Percentiles rank a stretch among this genome's conserved stretches.
These are phyloP conservation scores for Lenzites betulinus DNA, from an alignment of 768 basidiomycete species.

Conservation along the genomic window DNA sequence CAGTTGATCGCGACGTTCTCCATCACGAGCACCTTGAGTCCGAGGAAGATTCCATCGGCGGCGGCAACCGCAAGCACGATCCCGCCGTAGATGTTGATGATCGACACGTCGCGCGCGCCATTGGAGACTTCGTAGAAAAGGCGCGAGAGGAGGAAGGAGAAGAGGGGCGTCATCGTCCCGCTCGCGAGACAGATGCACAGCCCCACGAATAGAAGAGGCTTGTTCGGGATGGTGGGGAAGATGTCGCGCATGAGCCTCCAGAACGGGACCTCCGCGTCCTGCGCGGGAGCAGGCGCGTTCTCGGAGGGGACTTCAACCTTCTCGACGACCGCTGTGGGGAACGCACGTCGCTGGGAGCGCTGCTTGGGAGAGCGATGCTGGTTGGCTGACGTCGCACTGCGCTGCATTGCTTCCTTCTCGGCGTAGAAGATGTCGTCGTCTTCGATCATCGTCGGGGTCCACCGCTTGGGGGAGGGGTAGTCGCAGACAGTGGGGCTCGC, in stretches of 20 bases:
- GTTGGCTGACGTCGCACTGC: constrained; percentile 35
- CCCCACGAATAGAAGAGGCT: constrained; percentile 69
- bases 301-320: constrained; percentile 24
- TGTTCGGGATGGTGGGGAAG: constrained; percentile 75
- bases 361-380: constrained; percentile 16
- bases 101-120: constrained; percentile 59
- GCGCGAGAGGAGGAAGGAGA: constrained; percentile 85
- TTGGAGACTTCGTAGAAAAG: constrained; percentile 77
- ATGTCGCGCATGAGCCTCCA: constrained; percentile 53
- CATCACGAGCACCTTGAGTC: constrained; percentile 79
- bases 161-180: constrained; percentile 88
- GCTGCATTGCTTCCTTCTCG: constrained; percentile 40
- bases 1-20: constrained; percentile 74
- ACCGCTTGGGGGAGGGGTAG: constrained; percentile 29
- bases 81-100: constrained; percentile 71
- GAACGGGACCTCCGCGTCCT: constrained; percentile 37
- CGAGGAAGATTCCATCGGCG: constrained; percentile 72
- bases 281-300: constrained; percentile 20
- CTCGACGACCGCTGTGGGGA: constrained; percentile 29
- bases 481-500: constrained; percentile 45
- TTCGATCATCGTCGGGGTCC: constrained; percentile 31
- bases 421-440: constrained; percentile 45
- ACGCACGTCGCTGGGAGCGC: constrained; percentile 36
- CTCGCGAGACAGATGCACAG: constrained; percentile 66
- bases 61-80: constrained; percentile 75